A percentile compares a stretch with the other conserved stretches of the same genome.
Evolutionary conservation across 106 monocot species (phyloP).

Genomic region (Dioscorea alata): DNA sequence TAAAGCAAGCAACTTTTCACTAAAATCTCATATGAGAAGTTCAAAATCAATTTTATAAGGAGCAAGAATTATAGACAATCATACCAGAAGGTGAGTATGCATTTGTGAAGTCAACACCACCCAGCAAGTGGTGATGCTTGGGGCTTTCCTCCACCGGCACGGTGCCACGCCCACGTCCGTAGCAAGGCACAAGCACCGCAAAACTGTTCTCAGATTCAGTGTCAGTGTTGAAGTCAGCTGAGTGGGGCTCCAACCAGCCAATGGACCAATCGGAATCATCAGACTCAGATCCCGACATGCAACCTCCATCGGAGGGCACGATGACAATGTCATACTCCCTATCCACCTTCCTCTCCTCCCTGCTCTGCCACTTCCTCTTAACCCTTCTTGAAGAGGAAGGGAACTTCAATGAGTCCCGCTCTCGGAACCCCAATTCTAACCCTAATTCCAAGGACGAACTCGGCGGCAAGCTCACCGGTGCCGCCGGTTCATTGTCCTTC

Average conservation of each 20-base stretch:
- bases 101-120: no score
- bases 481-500: slow-evolving; percentile 25
- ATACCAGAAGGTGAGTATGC: no score
- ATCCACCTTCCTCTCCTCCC: slow-evolving; percentile 20
- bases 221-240: slow-evolving; percentile 13
- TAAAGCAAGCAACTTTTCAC: no score
- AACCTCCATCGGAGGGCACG: slow-evolving; percentile 22
- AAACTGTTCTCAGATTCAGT: slow-evolving; percentile 20
- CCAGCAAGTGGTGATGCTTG: neutral
- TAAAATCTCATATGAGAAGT: no score
- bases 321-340: slow-evolving; percentile 20
- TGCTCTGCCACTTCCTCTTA: slow-evolving; percentile 28
- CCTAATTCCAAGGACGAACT: slow-evolving; percentile 14
- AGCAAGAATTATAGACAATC: no score
- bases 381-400: slow-evolving; percentile 24
- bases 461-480: slow-evolving; percentile 21
- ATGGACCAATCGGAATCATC: slow-evolving; percentile 32
- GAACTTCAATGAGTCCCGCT: slow-evolving; percentile 30
- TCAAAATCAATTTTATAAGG: no score
- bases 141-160: slow-evolving; percentile 10
- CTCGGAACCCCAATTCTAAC: slow-evolving; percentile 29
- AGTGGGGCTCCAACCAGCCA: slow-evolving; percentile 32
- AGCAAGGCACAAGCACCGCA: slow-evolving; percentile 30
- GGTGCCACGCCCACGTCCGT: slow-evolving; percentile 18
- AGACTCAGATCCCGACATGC: slow-evolving; percentile 22